Evolutionary conservation across 1,284 basidiomycete genomes (phyloP).

Genomic region (Sanghuangporus baumii): DNA sequence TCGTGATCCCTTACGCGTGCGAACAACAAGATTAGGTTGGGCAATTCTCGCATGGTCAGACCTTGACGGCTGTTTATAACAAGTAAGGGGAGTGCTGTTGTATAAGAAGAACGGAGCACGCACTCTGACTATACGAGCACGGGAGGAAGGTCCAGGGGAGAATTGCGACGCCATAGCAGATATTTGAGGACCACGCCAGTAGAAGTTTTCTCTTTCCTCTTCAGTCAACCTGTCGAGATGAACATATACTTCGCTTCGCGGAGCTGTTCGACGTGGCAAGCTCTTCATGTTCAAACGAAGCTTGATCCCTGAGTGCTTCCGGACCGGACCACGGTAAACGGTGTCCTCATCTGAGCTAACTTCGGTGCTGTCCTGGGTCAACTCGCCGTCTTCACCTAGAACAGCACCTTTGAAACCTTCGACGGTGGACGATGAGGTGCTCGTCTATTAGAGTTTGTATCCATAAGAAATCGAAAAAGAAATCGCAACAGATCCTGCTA

Average conservation of each 20-base stretch:
- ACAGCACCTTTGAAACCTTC: background rate
- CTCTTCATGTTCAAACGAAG: background rate
- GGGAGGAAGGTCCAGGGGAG: background rate
- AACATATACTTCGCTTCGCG: background rate
- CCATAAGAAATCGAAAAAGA: background rate
- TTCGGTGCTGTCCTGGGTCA: background rate
- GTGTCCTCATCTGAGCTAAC: background rate
- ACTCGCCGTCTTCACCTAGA: background rate
- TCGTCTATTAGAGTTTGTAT: background rate
- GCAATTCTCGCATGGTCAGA: background rate
- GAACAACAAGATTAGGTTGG: background rate
- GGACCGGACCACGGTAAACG: background rate
- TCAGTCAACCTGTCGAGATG: background rate
- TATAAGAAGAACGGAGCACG: background rate
- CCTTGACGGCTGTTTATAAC: background rate
- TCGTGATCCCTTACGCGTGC: background rate
- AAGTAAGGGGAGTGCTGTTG: background rate
- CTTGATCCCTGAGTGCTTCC: background rate
- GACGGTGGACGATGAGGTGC: background rate
- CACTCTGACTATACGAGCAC: background rate
- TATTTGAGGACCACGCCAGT: background rate
- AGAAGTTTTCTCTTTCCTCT: background rate
- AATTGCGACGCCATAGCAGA: background rate
- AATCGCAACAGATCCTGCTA: background rate
- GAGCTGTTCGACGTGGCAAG: background rate